Percentiles rank a stretch among this genome's conserved stretches.
Evolutionary conservation across 805 yeast genomes (phyloP).

Genomic region (Teunomyces atbi): DNA sequence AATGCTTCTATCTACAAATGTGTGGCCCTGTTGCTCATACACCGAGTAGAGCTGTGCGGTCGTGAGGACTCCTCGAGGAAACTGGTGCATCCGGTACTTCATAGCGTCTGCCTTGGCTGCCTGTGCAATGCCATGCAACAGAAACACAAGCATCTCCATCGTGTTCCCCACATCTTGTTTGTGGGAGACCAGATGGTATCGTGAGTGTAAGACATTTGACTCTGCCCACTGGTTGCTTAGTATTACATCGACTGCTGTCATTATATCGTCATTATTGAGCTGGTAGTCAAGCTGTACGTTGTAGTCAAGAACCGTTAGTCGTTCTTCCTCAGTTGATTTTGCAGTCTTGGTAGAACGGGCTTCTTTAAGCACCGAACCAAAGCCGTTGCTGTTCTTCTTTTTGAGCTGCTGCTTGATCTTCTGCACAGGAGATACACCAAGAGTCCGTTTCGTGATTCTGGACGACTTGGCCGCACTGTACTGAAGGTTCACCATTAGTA

Average conservation of each 20-base stretch:
- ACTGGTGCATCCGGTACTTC: constrained; percentile 28
- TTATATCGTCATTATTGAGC: constrained; percentile 28
- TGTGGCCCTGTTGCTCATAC: constrained; percentile 42
- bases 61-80: constrained; percentile 43
- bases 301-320: constrained; percentile 25
- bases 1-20: constrained; percentile 49
- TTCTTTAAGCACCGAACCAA: background rate
- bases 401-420: constrained; percentile 24
- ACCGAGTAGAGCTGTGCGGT: constrained; percentile 50
- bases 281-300: constrained; percentile 42
- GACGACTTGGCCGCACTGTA: constrained; percentile 44
- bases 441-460: constrained; percentile 20
- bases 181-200: constrained; percentile 18
- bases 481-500: constrained; percentile 19
- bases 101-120: constrained; percentile 35
- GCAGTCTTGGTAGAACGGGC: background rate
- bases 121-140: constrained; percentile 33
- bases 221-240: constrained; percentile 41
- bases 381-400: constrained; percentile 9
- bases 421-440: constrained; percentile 24
- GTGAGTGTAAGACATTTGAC: constrained; percentile 23
- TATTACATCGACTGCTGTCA: constrained; percentile 32
- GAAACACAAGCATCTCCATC: constrained; percentile 31
- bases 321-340: background rate
- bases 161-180: constrained; percentile 6